Conservation (phyloP, 176 grass and related monocot genomes). For the Dendrocalamus sinicus region DNA sequence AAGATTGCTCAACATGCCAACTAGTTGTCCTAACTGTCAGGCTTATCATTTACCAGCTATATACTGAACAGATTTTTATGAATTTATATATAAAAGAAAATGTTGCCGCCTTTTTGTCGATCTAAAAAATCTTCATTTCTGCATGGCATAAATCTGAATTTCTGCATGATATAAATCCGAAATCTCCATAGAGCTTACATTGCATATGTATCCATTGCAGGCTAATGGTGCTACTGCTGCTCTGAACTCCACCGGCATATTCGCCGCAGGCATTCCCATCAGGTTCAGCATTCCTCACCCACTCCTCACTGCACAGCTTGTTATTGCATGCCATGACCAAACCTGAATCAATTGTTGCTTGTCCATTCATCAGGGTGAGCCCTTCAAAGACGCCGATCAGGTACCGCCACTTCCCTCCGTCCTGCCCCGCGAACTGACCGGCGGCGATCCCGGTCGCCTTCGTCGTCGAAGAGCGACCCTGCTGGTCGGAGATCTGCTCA, state of each 20-base stretch:
- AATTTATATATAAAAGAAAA: neutral
- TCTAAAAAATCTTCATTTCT: neutral
- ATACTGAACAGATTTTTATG: neutral
- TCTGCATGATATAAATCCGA: neutral
- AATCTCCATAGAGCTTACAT: neutral
- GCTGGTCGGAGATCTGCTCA: neutral
- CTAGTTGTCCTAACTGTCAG: neutral
- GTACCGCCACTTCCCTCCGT: neutral
- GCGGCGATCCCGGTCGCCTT: neutral
- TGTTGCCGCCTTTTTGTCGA: neutral
- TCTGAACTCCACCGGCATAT: neutral
- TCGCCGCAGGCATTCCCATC: neutral
- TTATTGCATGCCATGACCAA: neutral
- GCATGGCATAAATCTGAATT: neutral
- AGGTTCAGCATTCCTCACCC: neutral
- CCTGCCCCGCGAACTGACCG: neutral
- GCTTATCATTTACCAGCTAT: neutral
- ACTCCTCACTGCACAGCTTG: neutral
- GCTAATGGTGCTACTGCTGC: slow-evolving; percentile 15
- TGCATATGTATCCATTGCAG: neutral
- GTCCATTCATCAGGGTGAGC: slow-evolving; percentile 31
- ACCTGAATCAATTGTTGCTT: neutral
- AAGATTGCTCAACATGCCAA: neutral
- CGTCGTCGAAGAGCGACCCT: neutral
- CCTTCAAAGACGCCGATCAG: slow-evolving; percentile 52